These are phyloP conservation scores for Coemansia pectinata DNA, from an alignment of 192 early-diverging fungal species.

Conservation along the genomic window DNA sequence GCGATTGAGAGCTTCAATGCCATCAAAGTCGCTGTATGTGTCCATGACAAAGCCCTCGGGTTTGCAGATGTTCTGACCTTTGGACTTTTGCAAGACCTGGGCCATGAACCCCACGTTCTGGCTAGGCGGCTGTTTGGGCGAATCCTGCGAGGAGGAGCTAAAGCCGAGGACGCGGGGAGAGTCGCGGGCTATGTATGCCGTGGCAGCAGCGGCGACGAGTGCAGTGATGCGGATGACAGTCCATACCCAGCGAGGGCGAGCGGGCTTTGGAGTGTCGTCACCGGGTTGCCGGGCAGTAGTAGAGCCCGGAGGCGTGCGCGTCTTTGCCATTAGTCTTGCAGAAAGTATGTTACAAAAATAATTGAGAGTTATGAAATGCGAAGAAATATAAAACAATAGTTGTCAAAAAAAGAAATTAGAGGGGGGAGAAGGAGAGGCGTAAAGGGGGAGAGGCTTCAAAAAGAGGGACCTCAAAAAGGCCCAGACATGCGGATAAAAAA, in stretches of 20 bases:
- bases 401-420: neutral
- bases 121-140: conserved; percentile 23
- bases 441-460: neutral
- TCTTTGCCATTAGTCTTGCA: conserved; percentile 22
- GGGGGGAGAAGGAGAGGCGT: neutral
- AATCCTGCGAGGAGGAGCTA: conserved; percentile 3
- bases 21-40: conserved; percentile 67
- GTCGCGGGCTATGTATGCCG: conserved; percentile 50
- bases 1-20: conserved; percentile 74
- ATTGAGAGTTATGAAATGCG: neutral
- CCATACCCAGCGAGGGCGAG: conserved; percentile 32
- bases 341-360: neutral
- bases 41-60: conserved; percentile 51
- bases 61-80: conserved; percentile 60
- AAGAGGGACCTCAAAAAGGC: neutral
- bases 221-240: conserved; percentile 29
- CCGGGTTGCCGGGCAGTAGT: neutral
- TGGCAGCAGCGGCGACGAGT: conserved; percentile 32
- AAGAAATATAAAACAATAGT: neutral
- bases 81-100: conserved; percentile 55
- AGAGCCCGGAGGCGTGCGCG: conserved; percentile 22
- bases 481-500: conserved; percentile 4
- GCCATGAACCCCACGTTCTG: conserved; percentile 57
- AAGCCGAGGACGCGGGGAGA: conserved; percentile 42
- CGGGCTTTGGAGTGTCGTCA: neutral